Percentiles rank a stretch among this genome's conserved stretches.
Evolutionary conservation across 257 asterid genomes (phyloP).

Genomic region (Nicotiana tomentosiformis): DNA sequence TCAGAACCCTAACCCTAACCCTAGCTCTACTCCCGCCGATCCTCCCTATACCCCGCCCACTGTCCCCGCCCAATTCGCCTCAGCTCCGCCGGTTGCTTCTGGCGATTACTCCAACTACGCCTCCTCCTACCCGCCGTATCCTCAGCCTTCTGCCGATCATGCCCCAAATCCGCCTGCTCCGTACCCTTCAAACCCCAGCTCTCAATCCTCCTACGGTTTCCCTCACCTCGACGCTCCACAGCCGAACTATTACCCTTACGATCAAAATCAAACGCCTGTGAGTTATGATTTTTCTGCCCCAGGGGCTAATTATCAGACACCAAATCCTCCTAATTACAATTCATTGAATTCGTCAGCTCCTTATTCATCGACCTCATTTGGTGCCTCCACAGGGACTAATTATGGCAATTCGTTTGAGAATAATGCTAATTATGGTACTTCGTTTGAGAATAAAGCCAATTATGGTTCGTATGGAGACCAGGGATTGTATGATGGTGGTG

Average conservation of each 20-base stretch:
- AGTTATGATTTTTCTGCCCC: constrained; percentile 32
- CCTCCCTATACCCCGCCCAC: constrained; percentile 16
- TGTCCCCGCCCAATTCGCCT: constrained; percentile 40
- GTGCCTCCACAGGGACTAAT: constrained; percentile 22
- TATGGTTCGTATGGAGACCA: constrained; percentile 43
- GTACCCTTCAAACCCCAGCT: constrained; percentile 19
- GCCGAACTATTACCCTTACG: constrained; percentile 26
- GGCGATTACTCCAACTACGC: constrained; percentile 36
- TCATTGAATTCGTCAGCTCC: constrained; percentile 25
- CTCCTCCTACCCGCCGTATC: constrained; percentile 29
- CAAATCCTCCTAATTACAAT: constrained; percentile 1
- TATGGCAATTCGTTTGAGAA: constrained; percentile 32
- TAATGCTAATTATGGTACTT: constrained; percentile 12
- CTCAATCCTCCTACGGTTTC: constrained; percentile 38
- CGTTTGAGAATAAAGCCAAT: constrained; percentile 29
- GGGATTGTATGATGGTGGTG: constrained; percentile 45
- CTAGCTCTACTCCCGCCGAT: constrained; percentile 24
- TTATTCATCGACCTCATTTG: constrained; percentile 26
- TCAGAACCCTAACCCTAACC: constrained; percentile 30
- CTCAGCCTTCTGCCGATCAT: constrained; percentile 31
- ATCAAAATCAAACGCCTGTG: constrained; percentile 34
- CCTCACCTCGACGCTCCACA: constrained; percentile 47
- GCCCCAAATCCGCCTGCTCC: constrained; percentile 18
- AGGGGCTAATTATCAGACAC: background rate
- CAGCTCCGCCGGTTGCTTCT: constrained; percentile 64